Percentiles rank a stretch among this genome's conserved stretches.
These are phyloP conservation scores for Lanmaoa pseudosensibilis DNA, from an alignment of 768 basidiomycete genomes.

Conservation along the genomic window DNA sequence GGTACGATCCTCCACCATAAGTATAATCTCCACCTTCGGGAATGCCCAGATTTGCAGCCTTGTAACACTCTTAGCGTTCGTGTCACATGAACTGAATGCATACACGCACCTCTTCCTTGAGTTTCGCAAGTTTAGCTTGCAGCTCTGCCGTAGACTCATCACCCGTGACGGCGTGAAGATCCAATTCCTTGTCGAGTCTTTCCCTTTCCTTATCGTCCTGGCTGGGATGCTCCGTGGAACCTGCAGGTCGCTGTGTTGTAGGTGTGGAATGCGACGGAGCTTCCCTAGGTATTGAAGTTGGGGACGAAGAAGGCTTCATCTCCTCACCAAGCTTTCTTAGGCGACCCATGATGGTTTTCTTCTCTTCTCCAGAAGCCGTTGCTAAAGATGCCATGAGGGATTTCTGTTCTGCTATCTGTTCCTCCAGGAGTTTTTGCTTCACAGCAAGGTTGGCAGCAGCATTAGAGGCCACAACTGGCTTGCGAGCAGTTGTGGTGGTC, in stretches of 20 bases:
- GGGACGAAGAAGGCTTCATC: slow-evolving; percentile 51
- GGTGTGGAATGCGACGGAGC: slow-evolving; percentile 28
- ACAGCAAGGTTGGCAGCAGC: slow-evolving; percentile 58
- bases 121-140: slow-evolving; percentile 70
- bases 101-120: slow-evolving; percentile 71
- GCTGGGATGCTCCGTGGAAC: slow-evolving; percentile 31
- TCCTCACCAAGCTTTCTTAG: slow-evolving; percentile 78
- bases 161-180: slow-evolving; percentile 48
- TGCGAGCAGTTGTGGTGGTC: slow-evolving; percentile 34
- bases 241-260: slow-evolving; percentile 23
- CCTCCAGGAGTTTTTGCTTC: slow-evolving; percentile 74
- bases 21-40: slow-evolving; percentile 45
- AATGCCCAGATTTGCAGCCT: slow-evolving; percentile 79
- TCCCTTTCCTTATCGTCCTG: slow-evolving; percentile 63
- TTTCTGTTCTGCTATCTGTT: slow-evolving; percentile 89
- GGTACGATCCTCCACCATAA: slow-evolving; percentile 41
- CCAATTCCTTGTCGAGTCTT: slow-evolving; percentile 81
- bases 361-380: slow-evolving; percentile 66
- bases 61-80: slow-evolving; percentile 10
- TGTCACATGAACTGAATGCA: neutral
- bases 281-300: slow-evolving; percentile 31
- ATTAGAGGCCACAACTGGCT: slow-evolving; percentile 36
- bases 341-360: slow-evolving; percentile 74
- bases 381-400: slow-evolving; percentile 70
- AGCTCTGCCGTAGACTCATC: slow-evolving; percentile 65